Evolutionary conservation across 2,329 filamentous ascomycete genomes (phyloP).

Genomic region (Verticillium isaacii): DNA sequence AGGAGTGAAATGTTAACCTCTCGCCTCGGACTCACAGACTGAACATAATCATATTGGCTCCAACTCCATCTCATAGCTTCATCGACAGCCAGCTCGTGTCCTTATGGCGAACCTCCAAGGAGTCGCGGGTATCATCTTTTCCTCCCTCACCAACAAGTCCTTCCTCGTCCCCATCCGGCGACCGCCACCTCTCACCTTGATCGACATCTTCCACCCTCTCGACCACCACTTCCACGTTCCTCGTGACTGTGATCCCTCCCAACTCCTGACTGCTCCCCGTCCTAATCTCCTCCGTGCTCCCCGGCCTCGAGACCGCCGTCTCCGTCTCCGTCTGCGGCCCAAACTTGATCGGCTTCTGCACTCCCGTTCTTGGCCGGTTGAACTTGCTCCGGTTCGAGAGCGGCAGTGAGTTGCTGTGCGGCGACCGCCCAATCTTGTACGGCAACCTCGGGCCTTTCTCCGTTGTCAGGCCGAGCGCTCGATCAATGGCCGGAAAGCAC

Average conservation of each 20-base stretch:
- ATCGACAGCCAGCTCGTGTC: not conserved
- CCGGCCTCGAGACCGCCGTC: not conserved
- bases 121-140: not conserved
- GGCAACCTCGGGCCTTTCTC: not conserved
- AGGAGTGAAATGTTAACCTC: too few species aligned
- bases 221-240: not conserved
- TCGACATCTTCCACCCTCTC: not conserved
- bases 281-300: too few species aligned
- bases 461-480: slow-evolving; percentile 20
- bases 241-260: not conserved
- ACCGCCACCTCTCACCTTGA: not conserved
- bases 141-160: not conserved
- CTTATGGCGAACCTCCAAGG: not conserved
- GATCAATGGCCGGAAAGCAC: slow-evolving; percentile 22
- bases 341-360: not conserved
- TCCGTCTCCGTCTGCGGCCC: not conserved
- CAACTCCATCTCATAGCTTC: not conserved
- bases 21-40: too few species aligned
- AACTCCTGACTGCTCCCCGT: not conserved
- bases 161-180: not conserved
- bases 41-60: too few species aligned
- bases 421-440: not conserved
- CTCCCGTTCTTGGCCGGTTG: not conserved
- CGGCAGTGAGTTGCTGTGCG: not conserved
- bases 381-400: not conserved